Evolutionary conservation across 2,329 filamentous ascomycete species (phyloP).

Genomic region (Pseudodiploospora longispora): DNA sequence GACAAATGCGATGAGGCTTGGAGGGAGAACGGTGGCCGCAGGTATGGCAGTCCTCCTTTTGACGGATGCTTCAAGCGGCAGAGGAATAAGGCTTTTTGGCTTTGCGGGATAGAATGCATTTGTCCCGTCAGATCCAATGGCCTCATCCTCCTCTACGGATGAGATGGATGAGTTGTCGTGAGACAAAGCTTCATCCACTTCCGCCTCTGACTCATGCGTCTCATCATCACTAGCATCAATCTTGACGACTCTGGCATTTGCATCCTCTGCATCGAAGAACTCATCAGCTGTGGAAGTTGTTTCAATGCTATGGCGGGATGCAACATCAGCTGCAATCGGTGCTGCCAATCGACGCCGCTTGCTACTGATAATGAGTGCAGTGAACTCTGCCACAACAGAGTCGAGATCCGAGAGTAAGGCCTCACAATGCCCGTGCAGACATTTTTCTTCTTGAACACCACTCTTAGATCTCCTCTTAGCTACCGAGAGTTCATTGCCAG

Average conservation of each 20-base stretch:
- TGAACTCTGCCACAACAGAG: slow-evolving; percentile 74
- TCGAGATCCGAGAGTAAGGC: slow-evolving; percentile 81
- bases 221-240: slow-evolving; percentile 67
- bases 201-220: slow-evolving; percentile 46
- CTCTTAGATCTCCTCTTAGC: slow-evolving; percentile 29
- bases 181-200: slow-evolving; percentile 45
- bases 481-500: slow-evolving; percentile 17
- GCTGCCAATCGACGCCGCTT: slow-evolving; percentile 62
- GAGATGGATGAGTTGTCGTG: slow-evolving; percentile 51
- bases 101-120: slow-evolving; percentile 61
- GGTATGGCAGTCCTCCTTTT: slow-evolving; percentile 62
- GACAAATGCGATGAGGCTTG: slow-evolving; percentile 86
- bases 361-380: slow-evolving; percentile 65
- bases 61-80: slow-evolving; percentile 62
- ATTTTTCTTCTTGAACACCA: slow-evolving; percentile 47
- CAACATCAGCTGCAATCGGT: slow-evolving; percentile 38
- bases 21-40: slow-evolving; percentile 68
- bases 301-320: slow-evolving; percentile 61
- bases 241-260: slow-evolving; percentile 59
- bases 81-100: slow-evolving; percentile 66
- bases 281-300: slow-evolving; percentile 72
- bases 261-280: slow-evolving; percentile 83
- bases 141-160: slow-evolving; percentile 52
- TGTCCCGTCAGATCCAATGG: slow-evolving; percentile 52
- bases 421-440: slow-evolving; percentile 74